Conservation (phyloP, 495 filamentous ascomycete genomes). For the Penicillium psychrofluorescens region DNA sequence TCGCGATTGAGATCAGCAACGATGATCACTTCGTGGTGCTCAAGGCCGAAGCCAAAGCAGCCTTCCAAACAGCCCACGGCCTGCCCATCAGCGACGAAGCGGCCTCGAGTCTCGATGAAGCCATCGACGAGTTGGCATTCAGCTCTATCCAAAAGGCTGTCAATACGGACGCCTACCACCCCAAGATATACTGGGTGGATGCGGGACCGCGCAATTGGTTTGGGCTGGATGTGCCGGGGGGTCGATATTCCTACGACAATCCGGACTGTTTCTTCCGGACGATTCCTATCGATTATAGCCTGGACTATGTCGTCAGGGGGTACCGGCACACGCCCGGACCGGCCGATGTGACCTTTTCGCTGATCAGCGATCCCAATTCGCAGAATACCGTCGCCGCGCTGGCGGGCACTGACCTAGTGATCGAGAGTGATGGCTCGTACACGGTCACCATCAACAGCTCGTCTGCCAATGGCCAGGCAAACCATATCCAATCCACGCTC, state of each 20-base stretch:
- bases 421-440: slow-evolving; percentile 8
- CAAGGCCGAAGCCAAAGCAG: slow-evolving; percentile 9
- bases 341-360: slow-evolving; percentile 8
- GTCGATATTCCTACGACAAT: slow-evolving; percentile 11
- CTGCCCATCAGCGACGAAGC: slow-evolving; percentile 10
- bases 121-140: slow-evolving; percentile 11
- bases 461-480: slow-evolving; percentile 2
- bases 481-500: slow-evolving; percentile 7
- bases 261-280: slow-evolving; percentile 13
- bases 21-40: slow-evolving; percentile 7
- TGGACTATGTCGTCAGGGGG: slow-evolving; percentile 6
- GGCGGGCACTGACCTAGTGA: slow-evolving; percentile 4
- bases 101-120: slow-evolving; percentile 8
- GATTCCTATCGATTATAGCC: slow-evolving; percentile 7
- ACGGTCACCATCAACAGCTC: slow-evolving; percentile 11
- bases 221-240: slow-evolving; percentile 7
- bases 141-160: slow-evolving; percentile 9
- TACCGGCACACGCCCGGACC: slow-evolving; percentile 4
- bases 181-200: slow-evolving; percentile 8
- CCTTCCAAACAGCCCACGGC: slow-evolving; percentile 8
- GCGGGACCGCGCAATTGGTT: slow-evolving; percentile 9
- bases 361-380: slow-evolving; percentile 11
- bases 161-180: slow-evolving; percentile 5
- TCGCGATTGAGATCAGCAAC: slow-evolving; percentile 7
- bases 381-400: slow-evolving; percentile 10